A percentile compares a stretch with the other conserved stretches of the same genome.
These are phyloP conservation scores for Abortiporus biennis DNA, from an alignment of 1,284 basidiomycete genomes.

Conservation along the genomic window DNA sequence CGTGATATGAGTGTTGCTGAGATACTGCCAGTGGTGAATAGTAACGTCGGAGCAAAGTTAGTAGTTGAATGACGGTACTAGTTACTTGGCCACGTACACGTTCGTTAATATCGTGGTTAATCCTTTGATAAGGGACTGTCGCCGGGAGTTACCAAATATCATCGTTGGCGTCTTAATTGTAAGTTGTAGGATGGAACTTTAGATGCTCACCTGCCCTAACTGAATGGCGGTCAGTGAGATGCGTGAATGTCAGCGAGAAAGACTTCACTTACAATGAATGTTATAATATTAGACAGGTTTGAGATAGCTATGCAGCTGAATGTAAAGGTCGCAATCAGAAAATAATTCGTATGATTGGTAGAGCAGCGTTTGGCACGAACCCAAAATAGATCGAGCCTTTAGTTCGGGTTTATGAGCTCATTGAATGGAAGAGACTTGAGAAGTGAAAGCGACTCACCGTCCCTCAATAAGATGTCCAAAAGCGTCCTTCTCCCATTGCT, in stretches of 20 bases:
- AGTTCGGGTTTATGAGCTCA: not conserved
- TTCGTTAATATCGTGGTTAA: constrained; percentile 10
- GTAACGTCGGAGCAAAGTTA: not conserved
- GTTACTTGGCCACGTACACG: constrained; percentile 12
- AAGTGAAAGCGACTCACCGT: constrained; percentile 13
- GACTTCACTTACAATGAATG: constrained; percentile 10
- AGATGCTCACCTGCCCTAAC: too few relatives aligned
- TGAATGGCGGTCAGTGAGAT: too few relatives aligned
- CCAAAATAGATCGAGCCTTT: constrained; percentile 12
- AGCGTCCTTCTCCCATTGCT: constrained; percentile 6
- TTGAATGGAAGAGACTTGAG: not conserved
- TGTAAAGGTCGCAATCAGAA: not conserved
- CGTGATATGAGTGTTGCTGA: constrained; percentile 14
- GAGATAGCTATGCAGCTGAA: constrained; percentile 5
- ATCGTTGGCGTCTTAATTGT: too few relatives aligned
- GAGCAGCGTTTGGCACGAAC: too few relatives aligned
- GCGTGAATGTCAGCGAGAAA: too few relatives aligned
- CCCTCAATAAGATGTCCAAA: constrained; percentile 13
- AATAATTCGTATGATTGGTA: too few relatives aligned
- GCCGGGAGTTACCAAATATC: too few relatives aligned
- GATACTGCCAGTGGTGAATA: constrained; percentile 7
- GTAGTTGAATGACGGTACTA: not conserved
- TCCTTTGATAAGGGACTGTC: constrained; percentile 11
- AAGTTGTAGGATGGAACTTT: too few relatives aligned
- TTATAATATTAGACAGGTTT: constrained; percentile 7